phyloP scores from a whole-genome alignment of 176 grass and related monocot species.

The Oryza brachyantha region DNA sequence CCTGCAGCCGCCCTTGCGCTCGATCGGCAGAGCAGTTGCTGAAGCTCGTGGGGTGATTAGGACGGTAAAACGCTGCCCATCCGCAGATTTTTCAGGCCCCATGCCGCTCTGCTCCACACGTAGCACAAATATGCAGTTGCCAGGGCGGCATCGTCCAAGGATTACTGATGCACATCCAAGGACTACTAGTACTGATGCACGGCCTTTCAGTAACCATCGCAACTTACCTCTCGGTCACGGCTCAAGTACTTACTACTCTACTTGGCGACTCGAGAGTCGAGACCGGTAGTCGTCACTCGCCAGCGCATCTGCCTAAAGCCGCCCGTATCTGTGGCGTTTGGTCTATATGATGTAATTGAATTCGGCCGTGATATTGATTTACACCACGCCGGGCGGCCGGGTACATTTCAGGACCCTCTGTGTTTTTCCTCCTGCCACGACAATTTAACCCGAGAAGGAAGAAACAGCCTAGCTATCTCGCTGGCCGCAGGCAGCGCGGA shows the following conservation, averaged over 20 bases:
- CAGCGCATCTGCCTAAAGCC: background rate
- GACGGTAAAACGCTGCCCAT: background rate
- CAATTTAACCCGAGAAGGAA: background rate
- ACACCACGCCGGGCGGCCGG: background rate
- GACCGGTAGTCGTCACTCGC: no score
- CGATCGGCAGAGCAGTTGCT: background rate
- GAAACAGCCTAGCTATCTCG: background rate
- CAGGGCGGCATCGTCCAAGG: background rate
- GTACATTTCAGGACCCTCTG: no score
- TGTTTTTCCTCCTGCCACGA: conserved; percentile 3
- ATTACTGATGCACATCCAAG: background rate
- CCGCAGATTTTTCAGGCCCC: background rate
- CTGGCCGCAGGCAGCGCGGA: background rate
- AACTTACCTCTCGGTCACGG: no score
- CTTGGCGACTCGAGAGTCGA: no score
- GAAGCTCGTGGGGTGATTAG: background rate
- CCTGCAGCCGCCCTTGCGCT: no score
- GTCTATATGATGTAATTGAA: background rate
- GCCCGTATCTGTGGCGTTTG: background rate
- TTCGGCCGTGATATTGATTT: background rate
- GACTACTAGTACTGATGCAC: background rate
- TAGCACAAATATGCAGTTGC: background rate
- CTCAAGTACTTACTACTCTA: no score
- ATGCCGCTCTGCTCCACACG: background rate
- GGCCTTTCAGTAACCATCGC: background rate